A percentile compares a stretch with the other conserved stretches of the same genome.
These are phyloP conservation scores for Chrysanthemum lavandulifolium DNA, from an alignment of 129 eudicot species.

Conservation along the genomic window DNA sequence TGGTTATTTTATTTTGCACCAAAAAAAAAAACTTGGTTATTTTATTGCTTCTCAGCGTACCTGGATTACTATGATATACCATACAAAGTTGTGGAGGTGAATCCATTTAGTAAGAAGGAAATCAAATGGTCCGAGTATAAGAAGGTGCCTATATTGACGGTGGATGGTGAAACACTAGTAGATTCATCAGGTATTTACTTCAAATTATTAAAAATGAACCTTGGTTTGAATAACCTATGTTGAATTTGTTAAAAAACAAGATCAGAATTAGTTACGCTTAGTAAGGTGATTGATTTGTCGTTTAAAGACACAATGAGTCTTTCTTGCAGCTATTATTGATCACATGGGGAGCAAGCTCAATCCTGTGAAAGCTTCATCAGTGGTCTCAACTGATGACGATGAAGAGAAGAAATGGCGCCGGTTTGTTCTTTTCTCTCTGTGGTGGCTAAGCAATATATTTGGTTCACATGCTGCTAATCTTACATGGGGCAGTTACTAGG, in stretches of 20 bases:
- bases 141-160: conserved; percentile 79
- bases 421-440: conserved; percentile 30
- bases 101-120: conserved; percentile 81
- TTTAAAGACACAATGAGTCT: conserved; percentile 20
- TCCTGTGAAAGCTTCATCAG: conserved; percentile 30
- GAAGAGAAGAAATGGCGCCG: conserved; percentile 66
- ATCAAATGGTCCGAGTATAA: conserved; percentile 85
- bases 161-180: conserved; percentile 69
- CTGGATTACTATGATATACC: conserved; percentile 30
- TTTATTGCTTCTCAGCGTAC: conserved; percentile 38
- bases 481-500: conserved; percentile 11
- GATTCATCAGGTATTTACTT: conserved; percentile 37
- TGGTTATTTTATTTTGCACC: neutral
- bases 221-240: neutral
- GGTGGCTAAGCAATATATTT: conserved; percentile 6
- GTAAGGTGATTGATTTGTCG: conserved; percentile 14
- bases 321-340: conserved; percentile 57
- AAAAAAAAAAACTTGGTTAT: neutral
- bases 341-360: conserved; percentile 35
- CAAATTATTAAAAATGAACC: neutral
- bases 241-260: too few relatives aligned
- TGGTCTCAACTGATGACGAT: conserved; percentile 25
- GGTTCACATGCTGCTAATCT: conserved; percentile 8
- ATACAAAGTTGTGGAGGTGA: conserved; percentile 79
- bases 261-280: neutral